Evolutionary conservation across 179 eudicot species (phyloP).

Genomic region (Silene vulgaris): DNA sequence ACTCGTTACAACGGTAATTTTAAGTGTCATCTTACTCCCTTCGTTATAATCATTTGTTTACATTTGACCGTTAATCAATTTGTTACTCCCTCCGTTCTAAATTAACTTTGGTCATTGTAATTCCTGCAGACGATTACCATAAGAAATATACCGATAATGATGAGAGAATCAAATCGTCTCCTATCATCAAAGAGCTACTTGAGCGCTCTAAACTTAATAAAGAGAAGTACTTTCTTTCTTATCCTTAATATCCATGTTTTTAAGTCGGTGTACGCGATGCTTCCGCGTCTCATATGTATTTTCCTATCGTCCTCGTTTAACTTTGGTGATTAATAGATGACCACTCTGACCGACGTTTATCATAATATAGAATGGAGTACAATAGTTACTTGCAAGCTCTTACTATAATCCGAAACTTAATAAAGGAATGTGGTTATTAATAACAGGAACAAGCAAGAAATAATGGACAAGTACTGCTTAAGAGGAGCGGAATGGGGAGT

Average conservation of each 20-base stretch:
- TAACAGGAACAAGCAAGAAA: constrained; percentile 71
- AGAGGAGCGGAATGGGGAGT: constrained; percentile 99
- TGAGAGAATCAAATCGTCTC: constrained; percentile 80
- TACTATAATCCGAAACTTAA: too few species aligned
- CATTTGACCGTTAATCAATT: too few species aligned
- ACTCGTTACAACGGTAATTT: constrained; percentile 52
- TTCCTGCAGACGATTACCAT: constrained; percentile 70
- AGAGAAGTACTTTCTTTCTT: constrained; percentile 51
- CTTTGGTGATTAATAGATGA: not conserved
- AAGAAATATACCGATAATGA: constrained; percentile 81
- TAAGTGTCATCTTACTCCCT: not conserved
- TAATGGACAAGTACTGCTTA: constrained; percentile 74
- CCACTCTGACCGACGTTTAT: too few species aligned
- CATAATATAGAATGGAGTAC: too few species aligned
- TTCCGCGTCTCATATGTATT: not conserved
- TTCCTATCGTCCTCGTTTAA: not conserved
- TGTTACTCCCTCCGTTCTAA: not conserved
- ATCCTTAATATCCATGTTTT: too few species aligned
- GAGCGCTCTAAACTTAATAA: constrained; percentile 69
- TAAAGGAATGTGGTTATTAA: too few species aligned
- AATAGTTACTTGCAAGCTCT: too few species aligned
- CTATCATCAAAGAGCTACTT: constrained; percentile 73
- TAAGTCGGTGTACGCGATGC: too few species aligned
- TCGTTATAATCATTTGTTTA: too few species aligned
- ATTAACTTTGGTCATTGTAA: not conserved